Evolutionary conservation across 2,329 filamentous ascomycete genomes (phyloP).

Genomic region (Aspergillus costaricaensis): DNA sequence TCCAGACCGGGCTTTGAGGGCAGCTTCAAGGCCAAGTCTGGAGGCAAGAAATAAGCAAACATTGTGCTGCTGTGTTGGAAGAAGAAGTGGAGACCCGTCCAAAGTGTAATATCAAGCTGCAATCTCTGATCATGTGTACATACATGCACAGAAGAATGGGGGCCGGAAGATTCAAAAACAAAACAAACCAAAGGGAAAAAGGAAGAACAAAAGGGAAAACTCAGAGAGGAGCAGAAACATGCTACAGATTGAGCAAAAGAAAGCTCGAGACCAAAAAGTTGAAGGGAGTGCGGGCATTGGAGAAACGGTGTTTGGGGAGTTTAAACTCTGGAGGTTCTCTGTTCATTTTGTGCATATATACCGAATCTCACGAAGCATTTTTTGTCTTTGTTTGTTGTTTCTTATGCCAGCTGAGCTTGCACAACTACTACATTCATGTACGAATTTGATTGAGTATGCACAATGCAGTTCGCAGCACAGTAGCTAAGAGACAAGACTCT

Average conservation of each 20-base stretch:
- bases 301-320: constrained; percentile 15
- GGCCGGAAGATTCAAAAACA: neutral
- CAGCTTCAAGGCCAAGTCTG: constrained; percentile 62
- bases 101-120: constrained; percentile 12
- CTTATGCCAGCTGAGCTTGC: neutral
- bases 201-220: constrained; percentile 12
- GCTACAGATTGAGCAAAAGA: neutral
- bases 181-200: neutral
- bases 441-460: too few relatives aligned
- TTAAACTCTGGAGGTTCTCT: constrained; percentile 12
- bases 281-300: constrained; percentile 3
- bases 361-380: constrained; percentile 4
- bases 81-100: neutral
- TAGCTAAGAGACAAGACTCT: too few relatives aligned
- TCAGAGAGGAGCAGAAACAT: neutral
- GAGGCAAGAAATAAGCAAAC: constrained; percentile 41
- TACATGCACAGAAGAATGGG: neutral
- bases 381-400: constrained; percentile 4
- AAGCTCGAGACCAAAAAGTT: neutral
- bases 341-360: constrained; percentile 5
- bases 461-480: too few relatives aligned
- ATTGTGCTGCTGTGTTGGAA: neutral
- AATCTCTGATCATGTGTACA: neutral
- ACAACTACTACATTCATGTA: too few relatives aligned
- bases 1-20: constrained; percentile 70